Evolutionary conservation across 805 yeast genomes (phyloP), one percentile per base, ranked within the genome.

Genomic region (Candida vaughaniae): DNA sequence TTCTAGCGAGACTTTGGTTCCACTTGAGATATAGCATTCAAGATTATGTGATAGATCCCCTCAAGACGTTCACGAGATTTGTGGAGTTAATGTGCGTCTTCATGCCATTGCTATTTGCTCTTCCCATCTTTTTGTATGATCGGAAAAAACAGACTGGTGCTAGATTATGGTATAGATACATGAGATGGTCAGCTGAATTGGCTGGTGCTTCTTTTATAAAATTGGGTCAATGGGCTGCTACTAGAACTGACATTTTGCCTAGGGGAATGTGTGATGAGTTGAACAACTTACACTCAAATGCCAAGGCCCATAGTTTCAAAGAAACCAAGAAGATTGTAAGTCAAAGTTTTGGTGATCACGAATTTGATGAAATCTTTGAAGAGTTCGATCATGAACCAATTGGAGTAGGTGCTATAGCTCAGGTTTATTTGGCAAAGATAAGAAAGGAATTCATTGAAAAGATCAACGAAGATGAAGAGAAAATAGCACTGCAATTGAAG

Each of bases 331-430:
- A 58, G 15, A 77, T 77, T 7, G 57, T 93, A 4, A 64, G 74
- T 23, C 63, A 72, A 16, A 77, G 90, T 10, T 85, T 88, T 46
- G 43, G 39, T n/a, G 46, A 43, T 16, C 52, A 69, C 49, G 62
- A 69, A 6, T 75, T 89, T 44, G 85, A 84, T 11, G 87, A 86
- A 23, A 76, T 89, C 5, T 93, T 91, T 58, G 89, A 82, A 20
- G 87, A 82, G 45, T 86, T 93, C 51, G 64, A 76, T 22, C 80
- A 77, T 19, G 69, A 57, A 25, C 98, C 98, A 0, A 64, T 90
- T 5, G 99, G 99, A 1, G 91, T 91, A n/a, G 99, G 99, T 10
- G 96, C 99, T 1, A 93, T 93, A 65, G 99, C 96, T 1, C 99
- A 93, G 60, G 99, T 93, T 3, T 86, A 91, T 60, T 60, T 76